These are phyloP conservation scores for Bipolaris bicolor DNA, from an alignment of 2,329 filamentous ascomycete genomes.

Conservation along the genomic window DNA sequence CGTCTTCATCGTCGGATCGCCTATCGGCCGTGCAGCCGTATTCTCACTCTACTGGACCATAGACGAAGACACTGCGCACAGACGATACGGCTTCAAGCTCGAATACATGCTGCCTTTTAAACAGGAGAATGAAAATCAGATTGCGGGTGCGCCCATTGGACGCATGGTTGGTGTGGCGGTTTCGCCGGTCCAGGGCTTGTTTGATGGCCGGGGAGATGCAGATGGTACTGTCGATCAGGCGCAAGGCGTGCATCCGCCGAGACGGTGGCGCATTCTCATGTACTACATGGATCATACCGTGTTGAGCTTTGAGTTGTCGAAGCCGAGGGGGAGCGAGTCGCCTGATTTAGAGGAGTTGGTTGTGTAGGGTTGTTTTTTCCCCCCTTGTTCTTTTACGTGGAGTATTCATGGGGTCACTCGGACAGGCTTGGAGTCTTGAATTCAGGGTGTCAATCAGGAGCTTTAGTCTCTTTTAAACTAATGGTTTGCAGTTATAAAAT, in stretches of 20 bases:
- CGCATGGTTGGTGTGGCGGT: conserved; percentile 72
- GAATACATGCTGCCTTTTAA: conserved; percentile 62
- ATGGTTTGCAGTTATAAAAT: too few relatives aligned
- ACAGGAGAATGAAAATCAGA: conserved; percentile 5
- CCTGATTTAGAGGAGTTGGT: conserved; percentile 31
- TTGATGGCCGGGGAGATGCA: neutral
- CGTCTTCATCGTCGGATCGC: conserved; percentile 70
- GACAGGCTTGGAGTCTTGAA: neutral
- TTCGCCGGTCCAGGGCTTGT: conserved; percentile 63
- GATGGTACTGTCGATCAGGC: neutral
- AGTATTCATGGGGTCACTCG: neutral
- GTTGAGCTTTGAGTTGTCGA: conserved; percentile 70
- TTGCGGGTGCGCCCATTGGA: conserved; percentile 12
- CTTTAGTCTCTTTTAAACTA: too few relatives aligned
- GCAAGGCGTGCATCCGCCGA: conserved; percentile 1
- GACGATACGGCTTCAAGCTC: conserved; percentile 57
- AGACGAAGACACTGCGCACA: conserved; percentile 45
- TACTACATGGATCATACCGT: conserved; percentile 74
- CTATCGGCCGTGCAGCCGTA: conserved; percentile 69
- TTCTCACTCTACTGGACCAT: conserved; percentile 60
- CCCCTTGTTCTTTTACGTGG: neutral
- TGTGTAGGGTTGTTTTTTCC: conserved; percentile 20
- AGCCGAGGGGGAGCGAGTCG: conserved; percentile 17
- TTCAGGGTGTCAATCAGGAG: too few relatives aligned
- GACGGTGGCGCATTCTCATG: conserved; percentile 71